phyloP scores from a whole-genome alignment of 2,329 filamentous ascomycete genomes.

The Aspergillus proliferans region DNA sequence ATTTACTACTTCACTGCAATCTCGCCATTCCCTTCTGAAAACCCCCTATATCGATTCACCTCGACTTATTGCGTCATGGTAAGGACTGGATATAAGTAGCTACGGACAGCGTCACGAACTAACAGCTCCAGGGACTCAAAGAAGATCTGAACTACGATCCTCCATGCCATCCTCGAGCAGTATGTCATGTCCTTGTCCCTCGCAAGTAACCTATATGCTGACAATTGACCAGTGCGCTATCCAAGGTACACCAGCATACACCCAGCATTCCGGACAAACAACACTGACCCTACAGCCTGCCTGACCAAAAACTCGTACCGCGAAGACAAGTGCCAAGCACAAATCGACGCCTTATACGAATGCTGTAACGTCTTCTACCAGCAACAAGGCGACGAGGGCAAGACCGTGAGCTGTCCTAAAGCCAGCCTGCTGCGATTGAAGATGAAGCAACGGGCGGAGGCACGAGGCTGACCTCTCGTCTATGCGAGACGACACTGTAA shows the following conservation, averaged over 20 bases:
- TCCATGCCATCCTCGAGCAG: conserved; percentile 78
- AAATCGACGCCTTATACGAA: conserved; percentile 82
- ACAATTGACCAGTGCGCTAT: conserved; percentile 65
- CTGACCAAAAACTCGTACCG: conserved; percentile 77
- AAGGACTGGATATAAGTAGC: conserved; percentile 6
- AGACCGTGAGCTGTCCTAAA: conserved; percentile 79
- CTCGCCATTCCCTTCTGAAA: background rate
- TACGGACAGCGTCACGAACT: conserved; percentile 3
- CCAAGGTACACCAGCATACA: conserved; percentile 56
- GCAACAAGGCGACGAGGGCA: conserved; percentile 67
- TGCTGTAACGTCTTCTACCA: conserved; percentile 89
- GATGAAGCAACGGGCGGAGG: conserved; percentile 62
- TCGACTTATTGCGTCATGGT: conserved; percentile 23
- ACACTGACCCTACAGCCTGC: conserved; percentile 55
- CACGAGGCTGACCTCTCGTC: conserved; percentile 28
- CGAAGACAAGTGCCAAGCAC: conserved; percentile 70
- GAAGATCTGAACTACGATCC: conserved; percentile 68
- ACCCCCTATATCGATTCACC: background rate
- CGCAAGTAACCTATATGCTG: conserved; percentile 2
- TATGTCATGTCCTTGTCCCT: conserved; percentile 40
- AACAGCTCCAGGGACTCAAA: conserved; percentile 44
- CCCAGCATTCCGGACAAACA: background rate
- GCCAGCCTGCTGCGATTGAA: conserved; percentile 72
- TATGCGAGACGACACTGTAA: conserved; percentile 3
- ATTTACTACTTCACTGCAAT: background rate